Evolutionary conservation across 306 rosid species (phyloP).

Genomic region (Clitoria ternatea): DNA sequence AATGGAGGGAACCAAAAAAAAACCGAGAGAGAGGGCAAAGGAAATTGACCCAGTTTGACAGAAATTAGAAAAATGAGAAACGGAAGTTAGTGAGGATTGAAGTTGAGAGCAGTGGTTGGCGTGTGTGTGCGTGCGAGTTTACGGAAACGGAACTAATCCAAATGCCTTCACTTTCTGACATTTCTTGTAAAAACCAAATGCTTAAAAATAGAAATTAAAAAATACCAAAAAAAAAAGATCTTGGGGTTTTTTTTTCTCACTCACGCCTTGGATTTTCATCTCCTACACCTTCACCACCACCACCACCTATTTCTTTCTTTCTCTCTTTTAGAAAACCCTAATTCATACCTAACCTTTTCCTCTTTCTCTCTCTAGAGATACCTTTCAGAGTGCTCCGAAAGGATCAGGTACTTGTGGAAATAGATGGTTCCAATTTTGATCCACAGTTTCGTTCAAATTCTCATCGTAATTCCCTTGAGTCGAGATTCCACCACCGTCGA

Average conservation of each 20-base stretch:
- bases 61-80: background rate
- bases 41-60: background rate
- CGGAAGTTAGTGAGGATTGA: background rate
- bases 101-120: background rate
- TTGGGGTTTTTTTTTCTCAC: conserved; percentile 20
- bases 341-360: conserved; percentile 29
- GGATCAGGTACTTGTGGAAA: conserved; percentile 55
- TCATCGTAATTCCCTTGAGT: conserved; percentile 27
- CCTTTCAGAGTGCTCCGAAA: background rate
- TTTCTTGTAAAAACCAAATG: background rate
- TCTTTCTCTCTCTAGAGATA: conserved; percentile 14
- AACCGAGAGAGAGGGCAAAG: too few relatives aligned
- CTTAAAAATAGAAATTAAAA: background rate
- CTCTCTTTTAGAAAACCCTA: conserved; percentile 55
- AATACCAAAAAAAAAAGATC: background rate
- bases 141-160: conserved; percentile 10
- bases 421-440: conserved; percentile 19
- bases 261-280: conserved; percentile 36
- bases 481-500: conserved; percentile 19
- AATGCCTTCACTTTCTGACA: conserved; percentile 12
- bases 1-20: background rate
- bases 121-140: background rate
- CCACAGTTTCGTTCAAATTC: conserved; percentile 15
- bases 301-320: conserved; percentile 5
- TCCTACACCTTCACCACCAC: conserved; percentile 18